Conservation (phyloP, 2,329 filamentous ascomycete species). For the Monilinia aucupariae region DNA sequence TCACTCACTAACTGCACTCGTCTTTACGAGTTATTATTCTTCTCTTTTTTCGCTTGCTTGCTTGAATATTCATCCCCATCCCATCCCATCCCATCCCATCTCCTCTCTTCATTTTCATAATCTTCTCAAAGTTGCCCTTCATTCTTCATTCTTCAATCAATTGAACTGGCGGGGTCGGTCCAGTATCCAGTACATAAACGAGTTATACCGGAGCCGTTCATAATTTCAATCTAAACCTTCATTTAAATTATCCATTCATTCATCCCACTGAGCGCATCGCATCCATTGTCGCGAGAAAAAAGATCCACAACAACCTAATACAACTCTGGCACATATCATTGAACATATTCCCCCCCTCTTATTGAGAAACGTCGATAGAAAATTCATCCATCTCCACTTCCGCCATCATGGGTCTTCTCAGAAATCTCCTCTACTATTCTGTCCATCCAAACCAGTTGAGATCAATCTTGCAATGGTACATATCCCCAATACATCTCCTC, state of each 20-base stretch:
- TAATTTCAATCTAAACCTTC: neutral
- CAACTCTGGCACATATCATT: neutral
- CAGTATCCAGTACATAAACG: neutral
- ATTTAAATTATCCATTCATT: neutral
- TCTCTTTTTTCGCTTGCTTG: too few species aligned
- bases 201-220: neutral
- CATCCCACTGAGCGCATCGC: neutral
- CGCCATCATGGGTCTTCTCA: slow-evolving; percentile 48
- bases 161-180: neutral
- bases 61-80: too few species aligned
- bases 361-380: neutral
- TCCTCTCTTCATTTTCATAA: too few species aligned
- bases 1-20: too few species aligned
- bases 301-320: neutral
- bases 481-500: neutral
- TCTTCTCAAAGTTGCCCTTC: neutral
- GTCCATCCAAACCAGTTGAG: slow-evolving; percentile 74
- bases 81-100: neutral
- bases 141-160: neutral
- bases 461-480: slow-evolving; percentile 81
- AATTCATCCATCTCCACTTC: slow-evolving; percentile 1
- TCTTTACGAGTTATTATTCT: neutral
- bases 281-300: neutral
- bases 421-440: slow-evolving; percentile 61
- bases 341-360: neutral